phyloP scores from a whole-genome alignment of 2,329 filamentous ascomycete species.

The Xylariales sp. region DNA sequence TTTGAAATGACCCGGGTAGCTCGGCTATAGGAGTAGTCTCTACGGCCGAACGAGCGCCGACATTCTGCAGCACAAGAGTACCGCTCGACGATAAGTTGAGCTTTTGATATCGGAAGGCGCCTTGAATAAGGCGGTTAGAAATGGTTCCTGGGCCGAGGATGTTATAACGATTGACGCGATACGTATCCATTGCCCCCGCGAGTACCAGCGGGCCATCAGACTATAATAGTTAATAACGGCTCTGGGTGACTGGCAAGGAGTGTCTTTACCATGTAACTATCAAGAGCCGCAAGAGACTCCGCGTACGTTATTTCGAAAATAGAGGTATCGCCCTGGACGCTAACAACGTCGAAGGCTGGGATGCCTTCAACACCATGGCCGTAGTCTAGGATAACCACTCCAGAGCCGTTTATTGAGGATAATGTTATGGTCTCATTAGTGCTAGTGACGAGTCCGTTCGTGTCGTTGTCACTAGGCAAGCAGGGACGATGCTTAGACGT shows the following conservation, averaged over 20 bases:
- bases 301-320: slow-evolving; percentile 35
- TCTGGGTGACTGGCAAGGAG: background rate
- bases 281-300: slow-evolving; percentile 29
- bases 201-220: slow-evolving; percentile 51
- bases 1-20: slow-evolving; percentile 48
- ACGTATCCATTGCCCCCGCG: slow-evolving; percentile 53
- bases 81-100: slow-evolving; percentile 51
- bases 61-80: slow-evolving; percentile 42
- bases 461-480: background rate
- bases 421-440: slow-evolving; percentile 5
- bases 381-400: slow-evolving; percentile 28
- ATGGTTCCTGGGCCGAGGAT: slow-evolving; percentile 43
- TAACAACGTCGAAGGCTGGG: slow-evolving; percentile 33
- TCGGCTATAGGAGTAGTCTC: slow-evolving; percentile 43
- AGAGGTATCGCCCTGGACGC: slow-evolving; percentile 32
- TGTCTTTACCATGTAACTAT: slow-evolving; percentile 29
- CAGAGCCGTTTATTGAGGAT: slow-evolving; percentile 4
- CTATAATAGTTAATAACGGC: slow-evolving; percentile 31
- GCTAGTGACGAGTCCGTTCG: background rate
- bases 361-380: slow-evolving; percentile 30
- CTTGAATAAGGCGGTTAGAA: slow-evolving; percentile 52
- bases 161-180: slow-evolving; percentile 52
- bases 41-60: slow-evolving; percentile 46
- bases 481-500: background rate
- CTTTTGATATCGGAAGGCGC: slow-evolving; percentile 53